Conservation (phyloP, 805 yeast genomes). For the Candida insectalens region DNA sequence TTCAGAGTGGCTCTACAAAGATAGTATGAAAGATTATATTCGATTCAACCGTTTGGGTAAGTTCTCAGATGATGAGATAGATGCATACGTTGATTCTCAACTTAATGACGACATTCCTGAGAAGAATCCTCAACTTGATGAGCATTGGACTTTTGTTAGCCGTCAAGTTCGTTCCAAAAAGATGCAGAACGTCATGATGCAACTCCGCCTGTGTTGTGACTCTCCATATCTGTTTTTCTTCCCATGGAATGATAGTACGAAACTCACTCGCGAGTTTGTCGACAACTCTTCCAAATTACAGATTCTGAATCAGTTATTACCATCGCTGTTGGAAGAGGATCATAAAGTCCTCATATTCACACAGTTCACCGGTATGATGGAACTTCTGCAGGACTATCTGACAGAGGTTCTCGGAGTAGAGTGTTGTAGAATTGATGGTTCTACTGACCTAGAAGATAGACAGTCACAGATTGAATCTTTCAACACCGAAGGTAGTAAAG, state of each 20-base stretch:
- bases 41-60: slow-evolving; percentile 26
- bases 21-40: slow-evolving; percentile 43
- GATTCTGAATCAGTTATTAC: slow-evolving; percentile 53
- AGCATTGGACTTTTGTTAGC: slow-evolving; percentile 23
- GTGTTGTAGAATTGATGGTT: slow-evolving; percentile 68
- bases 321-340: slow-evolving; percentile 28
- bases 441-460: slow-evolving; percentile 55
- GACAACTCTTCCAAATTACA: slow-evolving; percentile 65
- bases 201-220: slow-evolving; percentile 73
- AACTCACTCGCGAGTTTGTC: slow-evolving; percentile 25
- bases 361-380: slow-evolving; percentile 86
- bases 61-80: slow-evolving; percentile 19
- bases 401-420: slow-evolving; percentile 31
- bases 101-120: slow-evolving; percentile 2
- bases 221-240: slow-evolving; percentile 79
- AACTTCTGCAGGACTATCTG: slow-evolving; percentile 70
- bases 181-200: slow-evolving; percentile 69
- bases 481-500: slow-evolving; percentile 22
- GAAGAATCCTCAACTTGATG: slow-evolving; percentile 6
- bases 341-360: slow-evolving; percentile 68
- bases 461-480: slow-evolving; percentile 53
- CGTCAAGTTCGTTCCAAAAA: slow-evolving; percentile 39
- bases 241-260: slow-evolving; percentile 53
- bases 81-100: slow-evolving; percentile 29
- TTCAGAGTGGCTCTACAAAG: slow-evolving; percentile 33